These are phyloP conservation scores for Leishmania tarentolae DNA, from an alignment of 208 protist genomes.

Conservation along the genomic window DNA sequence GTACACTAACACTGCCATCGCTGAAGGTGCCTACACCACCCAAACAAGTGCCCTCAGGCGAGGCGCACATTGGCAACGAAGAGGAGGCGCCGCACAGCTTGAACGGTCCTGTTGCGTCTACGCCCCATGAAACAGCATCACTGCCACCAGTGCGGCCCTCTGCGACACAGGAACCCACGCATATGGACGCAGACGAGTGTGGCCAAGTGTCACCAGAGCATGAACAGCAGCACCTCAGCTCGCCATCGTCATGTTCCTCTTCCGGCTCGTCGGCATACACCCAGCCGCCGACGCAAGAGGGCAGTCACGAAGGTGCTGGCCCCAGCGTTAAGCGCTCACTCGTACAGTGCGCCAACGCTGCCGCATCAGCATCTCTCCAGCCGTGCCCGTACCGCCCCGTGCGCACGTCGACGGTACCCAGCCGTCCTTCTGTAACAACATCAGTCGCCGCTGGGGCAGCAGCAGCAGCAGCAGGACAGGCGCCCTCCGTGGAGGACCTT, in stretches of 20 bases:
- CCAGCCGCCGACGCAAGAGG: background rate
- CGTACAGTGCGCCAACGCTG: slow-evolving; percentile 16
- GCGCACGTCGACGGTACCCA: background rate
- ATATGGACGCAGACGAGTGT: background rate
- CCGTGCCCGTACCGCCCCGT: background rate
- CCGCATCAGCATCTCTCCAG: background rate
- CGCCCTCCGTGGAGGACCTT: background rate
- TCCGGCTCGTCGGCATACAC: background rate
- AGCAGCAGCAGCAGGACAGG: slow-evolving; percentile 2
- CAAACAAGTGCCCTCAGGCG: background rate
- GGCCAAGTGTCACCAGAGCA: background rate
- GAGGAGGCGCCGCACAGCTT: background rate
- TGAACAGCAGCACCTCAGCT: slow-evolving; percentile 3
- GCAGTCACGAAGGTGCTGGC: background rate
- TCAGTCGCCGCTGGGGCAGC: background rate
- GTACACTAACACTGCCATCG: background rate
- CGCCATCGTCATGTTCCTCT: slow-evolving; percentile 9
- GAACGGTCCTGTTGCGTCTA: background rate
- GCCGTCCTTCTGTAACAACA: background rate
- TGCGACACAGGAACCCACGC: background rate
- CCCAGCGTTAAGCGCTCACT: background rate
- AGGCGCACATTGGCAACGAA: background rate
- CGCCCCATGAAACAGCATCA: background rate
- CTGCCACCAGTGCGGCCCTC: background rate
- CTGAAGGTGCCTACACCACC: background rate